A percentile compares a stretch with the other conserved stretches of the same genome.
These are phyloP conservation scores for Escallonia herrerae DNA, from an alignment of 129 eudicot species.

Conservation along the genomic window DNA sequence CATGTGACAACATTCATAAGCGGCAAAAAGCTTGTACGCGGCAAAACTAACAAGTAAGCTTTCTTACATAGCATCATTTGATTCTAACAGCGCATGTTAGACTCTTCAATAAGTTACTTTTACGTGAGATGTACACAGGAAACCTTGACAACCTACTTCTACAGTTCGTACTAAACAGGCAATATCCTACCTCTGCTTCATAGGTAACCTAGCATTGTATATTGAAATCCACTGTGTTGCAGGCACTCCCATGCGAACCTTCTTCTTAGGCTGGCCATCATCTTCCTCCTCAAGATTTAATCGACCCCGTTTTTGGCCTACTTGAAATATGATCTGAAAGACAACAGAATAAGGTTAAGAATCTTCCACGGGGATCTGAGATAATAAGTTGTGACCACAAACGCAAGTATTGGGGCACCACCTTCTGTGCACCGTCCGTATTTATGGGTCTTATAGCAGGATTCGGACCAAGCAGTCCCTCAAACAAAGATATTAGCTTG, in stretches of 20 bases:
- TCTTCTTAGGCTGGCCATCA: conserved; percentile 69
- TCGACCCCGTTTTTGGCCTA: conserved; percentile 76
- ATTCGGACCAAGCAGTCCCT: conserved; percentile 56
- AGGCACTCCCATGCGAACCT: conserved; percentile 67
- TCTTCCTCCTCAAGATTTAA: conserved; percentile 59
- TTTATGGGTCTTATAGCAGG: conserved; percentile 70
- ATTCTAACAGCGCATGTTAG: no score
- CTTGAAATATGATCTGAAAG: conserved; percentile 48
- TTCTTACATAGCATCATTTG: no score
- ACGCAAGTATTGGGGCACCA: conserved; percentile 11
- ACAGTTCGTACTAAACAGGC: no score
- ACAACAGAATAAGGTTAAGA: not conserved
- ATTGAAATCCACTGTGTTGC: conserved; percentile 85
- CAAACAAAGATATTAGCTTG: conserved; percentile 68
- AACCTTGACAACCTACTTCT: no score
- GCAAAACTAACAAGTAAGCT: no score
- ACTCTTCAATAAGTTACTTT: no score
- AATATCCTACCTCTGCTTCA: conserved; percentile 65
- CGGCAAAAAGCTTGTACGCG: no score
- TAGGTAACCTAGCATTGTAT: conserved; percentile 71
- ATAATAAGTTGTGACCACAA: not conserved
- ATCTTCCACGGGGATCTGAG: not conserved
- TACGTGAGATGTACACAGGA: no score
- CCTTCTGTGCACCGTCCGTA: conserved; percentile 91
- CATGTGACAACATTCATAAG: no score